phyloP scores from a whole-genome alignment of 148 eudicot genomes.

The Camellia lanceoleosa region DNA sequence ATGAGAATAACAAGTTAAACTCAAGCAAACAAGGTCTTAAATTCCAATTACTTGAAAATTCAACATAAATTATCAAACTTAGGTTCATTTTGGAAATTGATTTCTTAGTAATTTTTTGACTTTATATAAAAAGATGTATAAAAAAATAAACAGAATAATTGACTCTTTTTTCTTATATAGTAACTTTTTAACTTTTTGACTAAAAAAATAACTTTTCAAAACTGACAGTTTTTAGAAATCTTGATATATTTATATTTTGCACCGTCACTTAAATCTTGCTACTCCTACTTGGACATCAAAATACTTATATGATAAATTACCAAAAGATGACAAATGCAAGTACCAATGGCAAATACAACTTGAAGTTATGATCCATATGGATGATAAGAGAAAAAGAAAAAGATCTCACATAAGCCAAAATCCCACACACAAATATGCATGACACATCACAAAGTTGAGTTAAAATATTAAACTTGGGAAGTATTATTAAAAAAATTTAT shows the following conservation, averaged over 20 bases:
- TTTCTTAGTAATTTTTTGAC: too few relatives aligned
- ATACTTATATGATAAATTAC: neutral
- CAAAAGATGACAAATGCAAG: neutral
- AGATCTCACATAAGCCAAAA: neutral
- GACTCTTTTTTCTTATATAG: too few relatives aligned
- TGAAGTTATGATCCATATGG: neutral
- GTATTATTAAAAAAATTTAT: too few relatives aligned
- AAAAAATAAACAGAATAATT: too few relatives aligned
- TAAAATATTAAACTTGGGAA: too few relatives aligned
- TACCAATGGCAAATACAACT: neutral
- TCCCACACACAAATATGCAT: neutral
- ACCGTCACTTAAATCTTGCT: neutral
- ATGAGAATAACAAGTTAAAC: neutral
- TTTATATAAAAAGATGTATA: too few relatives aligned
- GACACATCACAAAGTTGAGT: neutral
- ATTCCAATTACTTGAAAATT: neutral
- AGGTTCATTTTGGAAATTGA: neutral
- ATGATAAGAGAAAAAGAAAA: neutral
- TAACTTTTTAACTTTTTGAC: too few relatives aligned
- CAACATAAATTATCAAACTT: neutral
- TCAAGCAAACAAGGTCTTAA: neutral
- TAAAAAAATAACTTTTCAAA: too few relatives aligned
- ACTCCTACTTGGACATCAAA: neutral
- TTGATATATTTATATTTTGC: neutral
- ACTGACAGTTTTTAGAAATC: neutral